Evolutionary conservation across 768 basidiomycete genomes (phyloP), one percentile per base, ranked within the genome.

Genomic region (Favolaschia claudopus): DNA sequence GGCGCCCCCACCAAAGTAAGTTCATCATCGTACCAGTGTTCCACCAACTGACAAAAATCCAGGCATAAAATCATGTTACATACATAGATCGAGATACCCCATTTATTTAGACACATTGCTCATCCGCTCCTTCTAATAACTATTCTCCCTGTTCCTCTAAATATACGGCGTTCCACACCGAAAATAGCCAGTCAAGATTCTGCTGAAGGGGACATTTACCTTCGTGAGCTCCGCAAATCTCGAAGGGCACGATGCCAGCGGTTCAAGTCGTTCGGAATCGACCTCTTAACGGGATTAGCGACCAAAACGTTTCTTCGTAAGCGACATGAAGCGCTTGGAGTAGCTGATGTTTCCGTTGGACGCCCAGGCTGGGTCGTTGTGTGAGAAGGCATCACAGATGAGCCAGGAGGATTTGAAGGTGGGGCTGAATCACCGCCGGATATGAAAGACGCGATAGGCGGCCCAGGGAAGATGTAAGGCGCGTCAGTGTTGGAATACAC

Each of bases 391-490:
- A 42, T 32, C 9, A 17, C 39, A 31, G 52, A 14, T 1, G 55
- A 28, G 28, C 38, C 38, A 31, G 62, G n/a, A 20, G 45, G 27
- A n/a, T 43, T 34, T 10, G 51, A n/a, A 7, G 58, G 43, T 4
- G 50, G 13, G 24, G 40, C 27, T 37, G 60, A 37, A 19, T 37
- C 47, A 25, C 49, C 45, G 44, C 46, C 55, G 17, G 58, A 44
- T 37, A 71, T 58, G 32, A 76, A 70, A 14, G 72, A 42, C 1
- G 75, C 77, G 27, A 80, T 62, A 5, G 73, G 62, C 9, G 79
- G 79, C 0, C 79, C 79, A 0, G 79, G 79, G 37, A 77, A 80
- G 7, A 55, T 37, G 59, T 77, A 67, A 13, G 56, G 33, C 17
- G 65, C 65, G 24, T 59, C 51, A 28, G 63, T 54, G 46, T 68